Conservation (phyloP, 2,329 filamentous ascomycete species). For the Byssochlamys sp. region DNA sequence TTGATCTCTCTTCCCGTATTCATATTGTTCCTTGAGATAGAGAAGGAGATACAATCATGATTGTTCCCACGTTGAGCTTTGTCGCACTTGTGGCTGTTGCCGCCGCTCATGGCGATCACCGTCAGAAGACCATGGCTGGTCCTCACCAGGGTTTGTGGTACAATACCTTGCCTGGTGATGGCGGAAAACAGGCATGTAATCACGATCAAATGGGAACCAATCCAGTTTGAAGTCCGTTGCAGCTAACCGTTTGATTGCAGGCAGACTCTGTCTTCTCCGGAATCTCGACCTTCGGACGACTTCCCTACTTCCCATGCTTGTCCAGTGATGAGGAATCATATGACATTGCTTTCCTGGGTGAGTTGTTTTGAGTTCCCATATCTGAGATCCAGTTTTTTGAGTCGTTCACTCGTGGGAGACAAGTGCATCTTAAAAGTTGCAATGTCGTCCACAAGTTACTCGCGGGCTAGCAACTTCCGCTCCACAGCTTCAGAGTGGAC, state of each 20-base stretch:
- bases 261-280: constrained; percentile 82
- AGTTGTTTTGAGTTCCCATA: constrained; percentile 6
- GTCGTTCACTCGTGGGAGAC: neutral
- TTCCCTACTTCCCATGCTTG: constrained; percentile 69
- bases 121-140: constrained; percentile 54
- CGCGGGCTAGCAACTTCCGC: neutral
- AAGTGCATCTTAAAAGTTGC: neutral
- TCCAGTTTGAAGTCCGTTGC: neutral
- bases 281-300: constrained; percentile 73
- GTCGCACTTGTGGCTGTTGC: constrained; percentile 41
- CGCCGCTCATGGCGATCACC: constrained; percentile 50
- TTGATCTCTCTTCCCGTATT: neutral
- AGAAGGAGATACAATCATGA: constrained; percentile 9
- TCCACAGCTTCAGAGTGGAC: neutral
- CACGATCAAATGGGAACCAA: too few species aligned
- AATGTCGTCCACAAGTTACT: neutral
- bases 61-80: constrained; percentile 9
- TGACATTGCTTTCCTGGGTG: constrained; percentile 78
- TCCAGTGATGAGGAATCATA: constrained; percentile 60
- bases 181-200: constrained; percentile 61
- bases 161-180: constrained; percentile 70
- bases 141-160: constrained; percentile 73
- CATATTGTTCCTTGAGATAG: neutral
- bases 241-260: constrained; percentile 31
- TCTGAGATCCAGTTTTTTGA: neutral